Conservation (phyloP, 148 eudicot genomes). For the Vaccinium myrtillus region DNA sequence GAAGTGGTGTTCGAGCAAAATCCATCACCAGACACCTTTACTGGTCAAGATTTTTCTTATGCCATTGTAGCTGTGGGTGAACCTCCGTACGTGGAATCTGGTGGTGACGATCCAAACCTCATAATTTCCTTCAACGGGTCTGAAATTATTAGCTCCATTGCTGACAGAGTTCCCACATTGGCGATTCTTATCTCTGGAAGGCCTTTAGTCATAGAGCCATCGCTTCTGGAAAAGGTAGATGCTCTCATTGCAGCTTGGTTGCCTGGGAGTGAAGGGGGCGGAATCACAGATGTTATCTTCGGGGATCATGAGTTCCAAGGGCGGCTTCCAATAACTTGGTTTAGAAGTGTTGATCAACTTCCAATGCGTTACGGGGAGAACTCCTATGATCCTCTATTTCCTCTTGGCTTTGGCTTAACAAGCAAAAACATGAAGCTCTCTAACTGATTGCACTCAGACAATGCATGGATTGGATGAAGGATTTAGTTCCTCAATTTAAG, state of each 20-base stretch:
- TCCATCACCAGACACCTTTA: slow-evolving; percentile 65
- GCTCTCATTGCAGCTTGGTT: slow-evolving; percentile 89
- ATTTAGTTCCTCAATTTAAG: neutral
- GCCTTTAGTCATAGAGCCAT: slow-evolving; percentile 72
- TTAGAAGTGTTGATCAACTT: slow-evolving; percentile 71
- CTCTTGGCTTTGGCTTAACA: slow-evolving; percentile 77
- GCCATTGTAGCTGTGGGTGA: slow-evolving; percentile 92
- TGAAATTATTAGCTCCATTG: slow-evolving; percentile 52
- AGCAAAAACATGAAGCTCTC: slow-evolving; percentile 28
- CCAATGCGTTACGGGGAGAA: slow-evolving; percentile 47
- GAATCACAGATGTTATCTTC: slow-evolving; percentile 76
- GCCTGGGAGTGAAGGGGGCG: slow-evolving; percentile 89
- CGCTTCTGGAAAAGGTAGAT: slow-evolving; percentile 65
- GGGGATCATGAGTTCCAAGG: slow-evolving; percentile 86
- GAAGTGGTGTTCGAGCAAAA: slow-evolving; percentile 62
- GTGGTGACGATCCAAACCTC: slow-evolving; percentile 71
- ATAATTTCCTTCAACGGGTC: slow-evolving; percentile 67
- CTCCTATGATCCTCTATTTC: slow-evolving; percentile 70
- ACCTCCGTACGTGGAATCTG: slow-evolving; percentile 72
- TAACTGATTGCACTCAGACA: slow-evolving; percentile 5
- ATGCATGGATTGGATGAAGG: neutral
- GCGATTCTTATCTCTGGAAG: slow-evolving; percentile 78
- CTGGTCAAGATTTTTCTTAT: slow-evolving; percentile 49
- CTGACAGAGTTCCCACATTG: slow-evolving; percentile 70
- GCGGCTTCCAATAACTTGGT: slow-evolving; percentile 76